Percentiles rank a stretch among this genome's conserved stretches.
Evolutionary conservation across 2,329 filamentous ascomycete species (phyloP).

Genomic region (Cytospora mali): DNA sequence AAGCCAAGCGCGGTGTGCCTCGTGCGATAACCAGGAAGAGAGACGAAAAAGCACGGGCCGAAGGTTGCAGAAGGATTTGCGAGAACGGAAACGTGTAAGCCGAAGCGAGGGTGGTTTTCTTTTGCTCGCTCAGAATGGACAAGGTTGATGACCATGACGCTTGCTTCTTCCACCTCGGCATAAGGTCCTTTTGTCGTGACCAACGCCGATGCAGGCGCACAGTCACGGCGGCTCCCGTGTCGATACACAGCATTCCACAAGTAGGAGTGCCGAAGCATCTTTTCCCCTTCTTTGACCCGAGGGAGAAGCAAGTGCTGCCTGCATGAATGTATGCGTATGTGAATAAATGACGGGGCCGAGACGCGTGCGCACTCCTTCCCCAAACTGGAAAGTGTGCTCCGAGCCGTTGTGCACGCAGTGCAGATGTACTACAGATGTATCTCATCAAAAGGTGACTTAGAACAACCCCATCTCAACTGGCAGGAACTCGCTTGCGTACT

Average conservation of each 20-base stretch:
- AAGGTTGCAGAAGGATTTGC: not conserved
- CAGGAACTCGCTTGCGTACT: not conserved
- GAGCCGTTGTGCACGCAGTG: not conserved
- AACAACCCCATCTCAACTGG: not conserved
- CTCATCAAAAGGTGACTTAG: not conserved
- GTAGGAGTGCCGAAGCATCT: constrained; percentile 13
- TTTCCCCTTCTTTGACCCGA: constrained; percentile 3
- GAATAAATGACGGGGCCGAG: not conserved
- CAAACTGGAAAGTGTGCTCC: not conserved
- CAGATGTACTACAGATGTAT: not conserved
- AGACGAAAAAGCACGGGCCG: not conserved
- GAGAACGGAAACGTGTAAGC: not conserved
- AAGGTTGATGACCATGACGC: not conserved
- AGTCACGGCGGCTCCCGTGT: constrained; percentile 18
- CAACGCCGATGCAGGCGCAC: constrained; percentile 3
- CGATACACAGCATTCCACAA: not conserved
- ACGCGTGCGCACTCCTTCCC: not conserved
- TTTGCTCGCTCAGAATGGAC: not conserved
- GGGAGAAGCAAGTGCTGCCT: constrained; percentile 1
- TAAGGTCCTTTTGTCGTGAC: not conserved
- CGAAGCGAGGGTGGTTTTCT: not conserved
- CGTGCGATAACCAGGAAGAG: not conserved
- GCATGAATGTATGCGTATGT: not conserved
- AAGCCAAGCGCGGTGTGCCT: not conserved
- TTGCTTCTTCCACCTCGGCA: not conserved